These are phyloP conservation scores for Bombardia bombarda DNA, from an alignment of 495 filamentous ascomycete species.

Conservation along the genomic window DNA sequence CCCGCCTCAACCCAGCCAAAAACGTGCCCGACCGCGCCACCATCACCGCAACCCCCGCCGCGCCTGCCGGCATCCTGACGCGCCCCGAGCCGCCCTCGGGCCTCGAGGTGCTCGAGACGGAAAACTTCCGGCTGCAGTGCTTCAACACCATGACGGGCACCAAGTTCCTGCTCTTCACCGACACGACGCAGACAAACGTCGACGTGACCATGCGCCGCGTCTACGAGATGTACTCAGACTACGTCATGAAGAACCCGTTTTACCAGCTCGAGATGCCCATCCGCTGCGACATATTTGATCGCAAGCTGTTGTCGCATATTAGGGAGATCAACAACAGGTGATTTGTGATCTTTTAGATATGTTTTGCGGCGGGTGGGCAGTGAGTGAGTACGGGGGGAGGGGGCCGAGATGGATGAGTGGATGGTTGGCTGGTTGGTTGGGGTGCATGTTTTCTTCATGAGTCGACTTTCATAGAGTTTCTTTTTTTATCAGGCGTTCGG, in stretches of 20 bases:
- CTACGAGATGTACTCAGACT: slow-evolving; percentile 94
- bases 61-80: slow-evolving; percentile 40
- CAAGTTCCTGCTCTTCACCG: slow-evolving; percentile 93
- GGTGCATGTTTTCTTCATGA: background rate
- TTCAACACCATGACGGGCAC: slow-evolving; percentile 90
- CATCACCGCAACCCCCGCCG: slow-evolving; percentile 37
- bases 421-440: background rate
- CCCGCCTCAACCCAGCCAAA: slow-evolving; percentile 60
- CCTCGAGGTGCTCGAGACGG: slow-evolving; percentile 83
- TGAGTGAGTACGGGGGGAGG: no score
- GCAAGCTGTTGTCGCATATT: slow-evolving; percentile 68
- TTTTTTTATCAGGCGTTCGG: no score
- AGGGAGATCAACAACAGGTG: slow-evolving; percentile 49
- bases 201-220: slow-evolving; percentile 73
- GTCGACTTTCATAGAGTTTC: no score
- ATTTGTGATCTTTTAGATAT: no score
- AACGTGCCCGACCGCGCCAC: slow-evolving; percentile 25
- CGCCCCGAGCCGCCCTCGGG: slow-evolving; percentile 56
- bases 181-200: slow-evolving; percentile 80
- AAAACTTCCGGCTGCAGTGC: slow-evolving; percentile 87
- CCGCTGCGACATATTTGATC: slow-evolving; percentile 87
- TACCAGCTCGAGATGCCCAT: slow-evolving; percentile 98
- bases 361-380: no score
- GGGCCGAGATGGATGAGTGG: no score
- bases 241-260: slow-evolving; percentile 99